A percentile compares a stretch with the other conserved stretches of the same genome.
These are phyloP conservation scores for Porpolomopsis calyptriformis DNA, from an alignment of 768 basidiomycete species.

Conservation along the genomic window DNA sequence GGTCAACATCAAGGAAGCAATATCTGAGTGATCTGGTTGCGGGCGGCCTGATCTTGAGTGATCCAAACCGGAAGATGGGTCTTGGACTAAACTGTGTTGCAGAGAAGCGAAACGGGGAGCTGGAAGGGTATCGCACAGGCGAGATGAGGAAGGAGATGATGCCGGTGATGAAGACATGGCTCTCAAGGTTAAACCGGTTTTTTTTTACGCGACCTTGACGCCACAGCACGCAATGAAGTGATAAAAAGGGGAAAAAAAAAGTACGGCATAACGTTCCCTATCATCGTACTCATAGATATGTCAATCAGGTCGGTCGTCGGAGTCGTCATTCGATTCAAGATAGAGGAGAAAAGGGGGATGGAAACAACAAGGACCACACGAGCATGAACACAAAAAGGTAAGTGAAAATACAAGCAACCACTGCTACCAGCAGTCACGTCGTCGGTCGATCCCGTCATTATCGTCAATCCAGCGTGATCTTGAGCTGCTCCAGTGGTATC, in stretches of 20 bases:
- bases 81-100: too few species aligned
- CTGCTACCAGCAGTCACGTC: too few species aligned
- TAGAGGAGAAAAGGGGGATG: too few species aligned
- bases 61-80: too few species aligned
- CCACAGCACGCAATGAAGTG: slow-evolving; percentile 14
- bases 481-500: slow-evolving; percentile 93
- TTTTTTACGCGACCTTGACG: slow-evolving; percentile 1
- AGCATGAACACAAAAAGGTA: slow-evolving; percentile 10
- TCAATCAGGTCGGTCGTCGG: too few species aligned
- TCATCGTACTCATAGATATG: too few species aligned
- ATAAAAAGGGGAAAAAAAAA: too few species aligned
- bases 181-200: background rate
- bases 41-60: too few species aligned
- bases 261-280: too few species aligned
- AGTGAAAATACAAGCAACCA: slow-evolving; percentile 11
- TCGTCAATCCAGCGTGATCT: slow-evolving; percentile 85
- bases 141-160: slow-evolving; percentile 22
- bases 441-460: too few species aligned
- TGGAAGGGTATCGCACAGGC: slow-evolving; percentile 66
- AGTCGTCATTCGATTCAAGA: slow-evolving; percentile 33
- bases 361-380: slow-evolving; percentile 15
- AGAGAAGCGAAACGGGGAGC: slow-evolving; percentile 40
- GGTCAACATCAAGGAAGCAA: too few species aligned
- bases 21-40: too few species aligned
- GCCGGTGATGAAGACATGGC: slow-evolving; percentile 10